Percentiles rank a stretch among this genome's conserved stretches.
These are phyloP conservation scores for Micractinium conductrix DNA, from an alignment of 139 green algal genomes.

Conservation along the genomic window DNA sequence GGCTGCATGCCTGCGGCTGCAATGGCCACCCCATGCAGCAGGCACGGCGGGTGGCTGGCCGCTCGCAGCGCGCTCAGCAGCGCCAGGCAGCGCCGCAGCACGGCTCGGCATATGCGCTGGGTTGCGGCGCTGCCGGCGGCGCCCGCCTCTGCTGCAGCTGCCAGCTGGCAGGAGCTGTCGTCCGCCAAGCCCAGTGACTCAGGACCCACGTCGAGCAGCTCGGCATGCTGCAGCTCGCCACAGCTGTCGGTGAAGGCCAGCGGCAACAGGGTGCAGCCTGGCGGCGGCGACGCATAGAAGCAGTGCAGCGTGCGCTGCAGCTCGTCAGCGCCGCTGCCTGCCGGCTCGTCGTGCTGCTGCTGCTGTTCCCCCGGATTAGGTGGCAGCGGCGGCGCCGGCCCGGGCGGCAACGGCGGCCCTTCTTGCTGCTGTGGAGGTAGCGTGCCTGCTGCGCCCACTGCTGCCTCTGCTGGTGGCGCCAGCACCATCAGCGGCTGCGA, in stretches of 20 bases:
- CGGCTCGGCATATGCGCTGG: background rate
- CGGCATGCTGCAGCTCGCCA: constrained; percentile 29
- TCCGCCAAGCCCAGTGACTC: background rate
- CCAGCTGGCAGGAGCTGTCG: background rate
- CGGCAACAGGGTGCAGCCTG: constrained; percentile 5
- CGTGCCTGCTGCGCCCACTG: background rate
- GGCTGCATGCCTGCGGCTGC: background rate
- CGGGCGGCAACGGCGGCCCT: no score
- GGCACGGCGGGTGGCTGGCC: background rate
- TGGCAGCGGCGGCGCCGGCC: background rate
- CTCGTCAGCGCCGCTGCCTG: background rate
- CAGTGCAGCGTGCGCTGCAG: constrained; percentile 21
- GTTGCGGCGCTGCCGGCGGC: background rate
- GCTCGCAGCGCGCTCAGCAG: constrained; percentile 11
- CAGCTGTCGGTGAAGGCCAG: constrained; percentile 24
- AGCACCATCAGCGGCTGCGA: constrained; percentile 19
- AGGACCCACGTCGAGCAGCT: constrained; percentile 2
- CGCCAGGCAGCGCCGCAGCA: constrained; percentile 3
- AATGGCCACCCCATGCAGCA: background rate
- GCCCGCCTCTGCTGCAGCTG: background rate
- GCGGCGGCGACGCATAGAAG: constrained; percentile 15
- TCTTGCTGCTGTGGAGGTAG: background rate
- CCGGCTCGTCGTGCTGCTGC: background rate
- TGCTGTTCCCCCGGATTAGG: background rate
- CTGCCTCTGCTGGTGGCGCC: background rate